Conservation (phyloP, 2,329 filamentous ascomycete genomes). For the Pseudonectria buxi region DNA sequence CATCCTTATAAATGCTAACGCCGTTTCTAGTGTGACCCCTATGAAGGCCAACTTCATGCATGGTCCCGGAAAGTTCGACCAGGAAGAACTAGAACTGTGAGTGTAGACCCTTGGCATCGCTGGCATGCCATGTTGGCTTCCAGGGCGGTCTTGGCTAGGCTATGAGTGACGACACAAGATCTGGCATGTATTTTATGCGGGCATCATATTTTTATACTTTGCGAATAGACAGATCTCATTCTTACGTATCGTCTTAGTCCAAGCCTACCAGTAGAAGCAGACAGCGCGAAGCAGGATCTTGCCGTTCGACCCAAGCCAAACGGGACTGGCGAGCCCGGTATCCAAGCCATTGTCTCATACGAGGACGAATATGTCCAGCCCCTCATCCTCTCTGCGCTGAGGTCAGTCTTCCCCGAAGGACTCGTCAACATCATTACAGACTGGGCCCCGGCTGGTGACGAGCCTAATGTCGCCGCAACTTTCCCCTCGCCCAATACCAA, state of each 20-base stretch:
- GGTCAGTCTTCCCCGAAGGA: constrained; percentile 49
- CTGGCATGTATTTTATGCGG: constrained; percentile 25
- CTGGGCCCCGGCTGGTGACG: constrained; percentile 25
- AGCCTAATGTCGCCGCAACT: constrained; percentile 29
- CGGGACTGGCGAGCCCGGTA: constrained; percentile 9
- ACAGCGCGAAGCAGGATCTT: constrained; percentile 9
- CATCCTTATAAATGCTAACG: constrained; percentile 3
- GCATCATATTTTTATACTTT: constrained; percentile 10
- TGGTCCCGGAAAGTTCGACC: constrained; percentile 51
- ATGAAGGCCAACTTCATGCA: constrained; percentile 92
- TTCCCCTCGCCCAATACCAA: constrained; percentile 31
- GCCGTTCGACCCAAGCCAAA: constrained; percentile 13
- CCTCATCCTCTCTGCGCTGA: constrained; percentile 68
- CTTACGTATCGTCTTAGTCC: constrained; percentile 28
- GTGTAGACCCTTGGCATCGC: constrained; percentile 35
- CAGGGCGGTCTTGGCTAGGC: constrained; percentile 4
- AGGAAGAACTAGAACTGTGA: constrained; percentile 77
- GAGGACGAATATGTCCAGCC: constrained; percentile 86
- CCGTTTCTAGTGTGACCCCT: constrained; percentile 65
- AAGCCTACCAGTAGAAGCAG: constrained; percentile 7
- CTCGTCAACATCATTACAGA: constrained; percentile 49
- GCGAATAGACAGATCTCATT: constrained; percentile 27
- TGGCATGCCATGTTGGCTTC: constrained; percentile 9
- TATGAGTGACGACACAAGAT: constrained; percentile 14
- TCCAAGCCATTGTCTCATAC: constrained; percentile 71